Evolutionary conservation across 2,329 filamentous ascomycete genomes (phyloP).

Genomic region (Meredithiella fracta): DNA sequence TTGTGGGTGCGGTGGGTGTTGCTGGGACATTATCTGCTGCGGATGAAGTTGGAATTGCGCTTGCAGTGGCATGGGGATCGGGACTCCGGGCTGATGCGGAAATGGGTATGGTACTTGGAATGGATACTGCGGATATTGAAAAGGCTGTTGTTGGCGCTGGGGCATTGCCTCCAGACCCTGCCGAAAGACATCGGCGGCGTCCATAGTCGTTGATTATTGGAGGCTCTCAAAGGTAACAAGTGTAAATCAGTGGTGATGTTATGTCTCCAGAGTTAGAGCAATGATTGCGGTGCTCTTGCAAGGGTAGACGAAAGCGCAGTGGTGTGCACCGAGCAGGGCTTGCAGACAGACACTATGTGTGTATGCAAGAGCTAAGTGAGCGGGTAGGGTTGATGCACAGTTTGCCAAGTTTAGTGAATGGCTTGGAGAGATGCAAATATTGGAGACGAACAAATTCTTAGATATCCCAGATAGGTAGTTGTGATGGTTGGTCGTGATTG

Average conservation of each 20-base stretch:
- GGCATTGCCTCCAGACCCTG: slow-evolving; percentile 33
- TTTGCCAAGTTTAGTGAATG: background rate
- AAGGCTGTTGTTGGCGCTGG: slow-evolving; percentile 13
- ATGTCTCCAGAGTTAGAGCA: background rate
- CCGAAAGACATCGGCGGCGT: slow-evolving; percentile 42
- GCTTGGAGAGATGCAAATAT: background rate
- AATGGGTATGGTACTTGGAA: slow-evolving; percentile 12
- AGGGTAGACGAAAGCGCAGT: background rate
- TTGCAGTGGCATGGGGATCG: slow-evolving; percentile 4
- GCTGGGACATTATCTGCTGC: slow-evolving; percentile 16
- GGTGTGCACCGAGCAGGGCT: background rate
- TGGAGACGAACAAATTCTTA: too few relatives aligned
- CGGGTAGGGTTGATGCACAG: background rate
- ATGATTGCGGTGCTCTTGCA: background rate
- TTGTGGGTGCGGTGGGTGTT: slow-evolving; percentile 11
- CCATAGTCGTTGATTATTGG: slow-evolving; percentile 27
- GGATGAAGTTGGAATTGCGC: slow-evolving; percentile 11
- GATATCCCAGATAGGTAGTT: background rate
- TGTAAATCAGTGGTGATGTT: background rate
- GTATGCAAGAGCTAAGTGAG: slow-evolving; percentile 1
- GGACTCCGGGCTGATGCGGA: slow-evolving; percentile 12
- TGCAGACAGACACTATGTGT: background rate
- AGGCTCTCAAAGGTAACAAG: background rate
- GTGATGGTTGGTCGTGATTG: background rate
- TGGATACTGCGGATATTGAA: slow-evolving; percentile 12